Evolutionary conservation across 2,329 filamentous ascomycete genomes (phyloP), one percentile per base, ranked within the genome.

Genomic region (Graphilbum fragrans): DNA sequence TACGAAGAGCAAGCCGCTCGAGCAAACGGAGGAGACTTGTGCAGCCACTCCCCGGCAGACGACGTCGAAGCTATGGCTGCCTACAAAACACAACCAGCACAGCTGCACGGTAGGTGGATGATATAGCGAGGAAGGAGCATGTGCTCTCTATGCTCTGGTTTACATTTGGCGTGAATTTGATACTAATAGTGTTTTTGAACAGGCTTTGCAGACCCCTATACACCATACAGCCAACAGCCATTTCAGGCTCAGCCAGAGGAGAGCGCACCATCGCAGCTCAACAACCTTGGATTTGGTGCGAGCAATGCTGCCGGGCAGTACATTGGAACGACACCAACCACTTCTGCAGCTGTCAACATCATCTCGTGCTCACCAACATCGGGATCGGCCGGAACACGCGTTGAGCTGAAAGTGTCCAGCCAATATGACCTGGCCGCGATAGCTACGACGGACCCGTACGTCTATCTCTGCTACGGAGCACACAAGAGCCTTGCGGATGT

Each of bases 31-130:
- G 41, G 41, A 59, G 66, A 64, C 60, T 65, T 65, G 59, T 62
- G 61, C 54, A 65, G 67, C 69, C 76, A 69, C 63, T 76, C 66
- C 64, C 68, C 70, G 58, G 67, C 59, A 59, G 61, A 65, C 59
- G 61, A 65, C 59, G 61, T 78, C 55, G 66, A 84, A 64, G 78
- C 82, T 63, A 88, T 88, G 82, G 82, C 84, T 61, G 80, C 80
- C 64, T 88, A 86, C 70, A 94, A 93, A 65, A 64, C 77, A 45
- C 77, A 82, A 60, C 70, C 79, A 63, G 71, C 81, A 61, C 82
- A 81, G 60, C 74, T 88, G 67, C 82, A 90, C 64, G 83, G 87
- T 93, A 69, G 67, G 86, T 80, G 4, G 6, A n/a, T n/a, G n/a
- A n/a, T n/a, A 27, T 11, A 8, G 5, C 23, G 12, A 20, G n/a